Evolutionary conservation across 164 flowering plant species (phyloP).

Genomic region (Sextonia rubra): DNA sequence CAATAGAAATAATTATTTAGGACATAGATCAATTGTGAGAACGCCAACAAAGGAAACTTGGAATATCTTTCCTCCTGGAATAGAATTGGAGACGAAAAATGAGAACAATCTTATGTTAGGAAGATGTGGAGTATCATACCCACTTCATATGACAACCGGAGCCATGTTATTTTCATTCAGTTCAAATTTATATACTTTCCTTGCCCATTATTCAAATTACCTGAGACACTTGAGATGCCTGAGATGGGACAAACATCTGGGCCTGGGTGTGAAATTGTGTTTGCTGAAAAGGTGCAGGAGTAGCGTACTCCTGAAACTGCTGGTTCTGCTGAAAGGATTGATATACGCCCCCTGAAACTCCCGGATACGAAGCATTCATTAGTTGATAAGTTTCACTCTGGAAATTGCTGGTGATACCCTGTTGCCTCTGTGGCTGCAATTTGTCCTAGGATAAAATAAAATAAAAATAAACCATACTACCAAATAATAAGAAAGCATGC

Average conservation of each 20-base stretch:
- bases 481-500: neutral
- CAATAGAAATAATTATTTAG: too few species aligned
- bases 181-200: too few species aligned
- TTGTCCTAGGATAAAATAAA: constrained; percentile 32
- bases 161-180: too few species aligned
- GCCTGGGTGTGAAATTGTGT: constrained; percentile 27
- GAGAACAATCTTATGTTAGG: too few species aligned
- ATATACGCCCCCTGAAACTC: constrained; percentile 30
- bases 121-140: too few species aligned
- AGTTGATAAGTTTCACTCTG: constrained; percentile 59
- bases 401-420: constrained; percentile 36
- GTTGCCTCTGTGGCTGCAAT: constrained; percentile 23
- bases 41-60: too few species aligned
- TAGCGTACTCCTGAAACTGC: constrained; percentile 16
- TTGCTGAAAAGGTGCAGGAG: constrained; percentile 51
- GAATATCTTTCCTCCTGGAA: too few species aligned
- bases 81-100: too few species aligned
- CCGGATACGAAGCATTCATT: constrained; percentile 30
- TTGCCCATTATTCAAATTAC: constrained; percentile 20
- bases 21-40: too few species aligned
- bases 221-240: constrained; percentile 40
- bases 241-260: constrained; percentile 60
- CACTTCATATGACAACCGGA: too few species aligned
- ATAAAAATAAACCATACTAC: neutral
- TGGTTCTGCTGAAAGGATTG: constrained; percentile 14